Evolutionary conservation across 2,329 filamentous ascomycete genomes (phyloP).

Genomic region (Onygenales sp.): DNA sequence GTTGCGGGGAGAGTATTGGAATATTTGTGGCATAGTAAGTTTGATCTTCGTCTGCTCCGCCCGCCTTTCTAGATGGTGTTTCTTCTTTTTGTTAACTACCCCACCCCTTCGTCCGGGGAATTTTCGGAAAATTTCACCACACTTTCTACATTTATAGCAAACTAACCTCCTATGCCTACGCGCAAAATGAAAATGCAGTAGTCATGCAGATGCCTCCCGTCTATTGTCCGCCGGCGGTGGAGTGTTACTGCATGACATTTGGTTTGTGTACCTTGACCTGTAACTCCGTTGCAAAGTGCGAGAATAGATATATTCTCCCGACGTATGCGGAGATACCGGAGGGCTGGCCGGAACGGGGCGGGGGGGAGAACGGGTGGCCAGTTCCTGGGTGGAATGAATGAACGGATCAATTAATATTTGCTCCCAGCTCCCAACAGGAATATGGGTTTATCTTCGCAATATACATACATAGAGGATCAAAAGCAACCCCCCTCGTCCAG

Average conservation of each 20-base stretch:
- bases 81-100: background rate
- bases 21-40: constrained; percentile 55
- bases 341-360: constrained; percentile 53
- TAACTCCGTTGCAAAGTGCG: constrained; percentile 29
- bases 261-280: constrained; percentile 47
- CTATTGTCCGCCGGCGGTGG: constrained; percentile 51
- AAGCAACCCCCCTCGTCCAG: too few species aligned
- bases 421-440: too few species aligned
- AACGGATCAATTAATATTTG: background rate
- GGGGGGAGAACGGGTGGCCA: constrained; percentile 29
- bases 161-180: background rate
- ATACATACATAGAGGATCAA: too few species aligned
- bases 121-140: background rate
- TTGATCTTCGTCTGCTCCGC: constrained; percentile 16
- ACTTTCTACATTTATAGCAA: background rate
- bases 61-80: background rate
- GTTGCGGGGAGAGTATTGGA: constrained; percentile 47
- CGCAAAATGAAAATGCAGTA: constrained; percentile 1
- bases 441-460: too few species aligned
- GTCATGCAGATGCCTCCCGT: constrained; percentile 41
- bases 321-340: constrained; percentile 48
- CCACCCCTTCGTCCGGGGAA: background rate
- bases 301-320: constrained; percentile 51
- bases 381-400: constrained; percentile 11
- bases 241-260: constrained; percentile 60